Conservation (phyloP, 306 rosid genomes). For the apple (Malus domestica) region DNA sequence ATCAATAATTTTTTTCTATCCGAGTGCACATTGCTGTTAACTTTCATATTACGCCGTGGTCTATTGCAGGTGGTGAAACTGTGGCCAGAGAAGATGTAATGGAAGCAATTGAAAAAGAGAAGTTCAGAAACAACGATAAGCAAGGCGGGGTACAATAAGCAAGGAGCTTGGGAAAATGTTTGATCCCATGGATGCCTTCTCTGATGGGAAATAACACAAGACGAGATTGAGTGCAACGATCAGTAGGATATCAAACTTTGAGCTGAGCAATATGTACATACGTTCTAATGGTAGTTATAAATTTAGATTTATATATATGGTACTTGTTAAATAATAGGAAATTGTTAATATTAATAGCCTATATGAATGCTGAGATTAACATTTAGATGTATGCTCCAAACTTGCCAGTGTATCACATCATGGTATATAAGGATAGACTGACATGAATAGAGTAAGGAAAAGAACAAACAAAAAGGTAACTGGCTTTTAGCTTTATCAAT, state of each 20-base stretch:
- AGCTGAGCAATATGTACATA: conserved; percentile 27
- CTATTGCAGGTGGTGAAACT: conserved; percentile 52
- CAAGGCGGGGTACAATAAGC: conserved; percentile 48
- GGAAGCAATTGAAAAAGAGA: conserved; percentile 92
- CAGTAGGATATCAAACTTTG: conserved; percentile 74
- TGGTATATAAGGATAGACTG: too few species aligned
- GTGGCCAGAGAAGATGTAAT: conserved; percentile 80
- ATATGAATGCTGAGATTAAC: not conserved
- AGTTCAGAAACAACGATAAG: conserved; percentile 70
- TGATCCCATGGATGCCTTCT: conserved; percentile 76
- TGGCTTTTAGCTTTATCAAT: not conserved
- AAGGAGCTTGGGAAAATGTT: conserved; percentile 67
- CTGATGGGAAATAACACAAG: conserved; percentile 44
- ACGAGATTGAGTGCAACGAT: conserved; percentile 49
- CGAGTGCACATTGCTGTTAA: not conserved
- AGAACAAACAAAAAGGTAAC: too few species aligned
- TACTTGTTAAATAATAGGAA: not conserved
- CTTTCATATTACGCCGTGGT: conserved; percentile 3
- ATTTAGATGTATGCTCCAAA: not conserved
- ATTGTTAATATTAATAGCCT: not conserved
- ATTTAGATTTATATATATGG: not conserved
- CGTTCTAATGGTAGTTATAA: not conserved
- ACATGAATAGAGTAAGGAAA: too few species aligned
- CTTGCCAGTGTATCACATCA: not conserved
- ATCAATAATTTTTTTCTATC: not conserved